Evolutionary conservation across 192 early-diverging fungal genomes (phyloP).

Genomic region (Coemansia sp.): DNA sequence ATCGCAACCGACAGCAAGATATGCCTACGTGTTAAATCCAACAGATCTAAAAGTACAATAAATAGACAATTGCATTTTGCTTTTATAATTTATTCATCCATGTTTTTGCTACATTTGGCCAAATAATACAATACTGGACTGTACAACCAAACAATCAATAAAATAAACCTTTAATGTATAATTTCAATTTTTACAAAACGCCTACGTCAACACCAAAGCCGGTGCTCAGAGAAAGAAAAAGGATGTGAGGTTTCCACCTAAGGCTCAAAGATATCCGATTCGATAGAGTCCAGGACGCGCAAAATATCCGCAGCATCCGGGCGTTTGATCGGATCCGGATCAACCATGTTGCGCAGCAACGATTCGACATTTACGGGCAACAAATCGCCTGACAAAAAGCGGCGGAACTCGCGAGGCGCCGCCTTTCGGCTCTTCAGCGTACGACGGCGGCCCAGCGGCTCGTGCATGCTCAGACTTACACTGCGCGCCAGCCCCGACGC

Average conservation of each 20-base stretch:
- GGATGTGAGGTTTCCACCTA: not conserved
- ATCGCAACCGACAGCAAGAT: not conserved
- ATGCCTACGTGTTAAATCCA: not conserved
- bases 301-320: conserved; percentile 47
- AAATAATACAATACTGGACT: too few species aligned
- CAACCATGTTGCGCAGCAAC: conserved; percentile 42
- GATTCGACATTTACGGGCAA: conserved; percentile 39
- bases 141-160: too few species aligned
- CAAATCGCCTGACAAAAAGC: conserved; percentile 43
- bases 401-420: conserved; percentile 40
- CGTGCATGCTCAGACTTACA: conserved; percentile 15
- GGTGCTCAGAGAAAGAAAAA: too few species aligned
- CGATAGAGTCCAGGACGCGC: conserved; percentile 35
- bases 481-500: not conserved
- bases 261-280: conserved; percentile 48
- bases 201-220: too few species aligned
- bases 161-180: too few species aligned
- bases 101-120: not conserved
- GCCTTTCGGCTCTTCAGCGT: conserved; percentile 38
- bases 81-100: too few species aligned
- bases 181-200: too few species aligned
- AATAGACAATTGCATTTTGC: too few species aligned
- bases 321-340: conserved; percentile 35
- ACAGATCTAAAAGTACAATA: not conserved
- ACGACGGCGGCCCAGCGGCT: conserved; percentile 34